These are phyloP conservation scores for Polyplosphaeria fusca DNA, from an alignment of 495 filamentous ascomycete species.

Conservation along the genomic window DNA sequence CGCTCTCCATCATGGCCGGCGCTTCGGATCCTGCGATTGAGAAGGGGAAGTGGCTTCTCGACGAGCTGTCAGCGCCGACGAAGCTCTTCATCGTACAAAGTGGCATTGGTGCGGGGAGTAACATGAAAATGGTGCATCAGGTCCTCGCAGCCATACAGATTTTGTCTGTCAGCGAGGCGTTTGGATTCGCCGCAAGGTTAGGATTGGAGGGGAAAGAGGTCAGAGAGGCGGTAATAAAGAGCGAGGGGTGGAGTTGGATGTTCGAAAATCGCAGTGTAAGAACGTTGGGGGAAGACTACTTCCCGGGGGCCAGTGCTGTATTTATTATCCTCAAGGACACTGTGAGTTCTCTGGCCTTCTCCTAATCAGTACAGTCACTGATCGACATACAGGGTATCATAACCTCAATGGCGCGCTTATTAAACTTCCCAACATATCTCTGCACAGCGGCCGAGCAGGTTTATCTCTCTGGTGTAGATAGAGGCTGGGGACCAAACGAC, in stretches of 20 bases:
- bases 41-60: slow-evolving; percentile 58
- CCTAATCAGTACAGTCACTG: neutral
- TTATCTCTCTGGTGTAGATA: slow-evolving; percentile 58
- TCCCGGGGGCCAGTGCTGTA: slow-evolving; percentile 62
- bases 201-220: slow-evolving; percentile 60
- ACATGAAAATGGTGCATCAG: slow-evolving; percentile 87
- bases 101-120: slow-evolving; percentile 73
- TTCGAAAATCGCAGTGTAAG: slow-evolving; percentile 70
- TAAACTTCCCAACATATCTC: slow-evolving; percentile 66
- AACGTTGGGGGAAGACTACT: slow-evolving; percentile 66
- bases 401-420: slow-evolving; percentile 60
- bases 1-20: slow-evolving; percentile 79
- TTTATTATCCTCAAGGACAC: slow-evolving; percentile 80
- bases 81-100: slow-evolving; percentile 74
- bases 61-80: slow-evolving; percentile 56
- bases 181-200: slow-evolving; percentile 67
- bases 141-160: slow-evolving; percentile 77
- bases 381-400: slow-evolving; percentile 59
- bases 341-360: slow-evolving; percentile 37
- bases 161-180: slow-evolving; percentile 65
- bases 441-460: slow-evolving; percentile 67
- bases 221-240: slow-evolving; percentile 55
- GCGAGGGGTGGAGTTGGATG: slow-evolving; percentile 75
- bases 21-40: slow-evolving; percentile 55
- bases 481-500: slow-evolving; percentile 63